Base-by-base conservation (phyloP, 192 early-diverging fungal species). In the Rhizophagus sp. region DNA sequence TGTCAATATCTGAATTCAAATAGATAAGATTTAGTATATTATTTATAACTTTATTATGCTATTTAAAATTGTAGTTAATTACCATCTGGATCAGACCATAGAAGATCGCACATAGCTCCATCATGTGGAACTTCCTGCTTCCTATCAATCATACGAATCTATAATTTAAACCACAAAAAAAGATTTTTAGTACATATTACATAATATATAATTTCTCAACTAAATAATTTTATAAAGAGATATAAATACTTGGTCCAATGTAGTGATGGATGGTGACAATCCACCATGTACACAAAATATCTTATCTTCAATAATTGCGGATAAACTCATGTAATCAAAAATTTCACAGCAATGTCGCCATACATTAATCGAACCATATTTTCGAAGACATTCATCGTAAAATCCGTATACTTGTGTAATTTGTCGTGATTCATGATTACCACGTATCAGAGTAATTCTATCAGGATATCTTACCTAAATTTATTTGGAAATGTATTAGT, bases 371-470 rank as follows among this genome's bases (percentile, higher is more conserved):
- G 96, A 96, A 30, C 96, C 98, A 87, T 95, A 98, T 85, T 98
- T 98, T 78, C 95, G 91, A 85, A 97, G 86, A 84, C 96, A 98
- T 81, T 98, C 96, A 83, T 99, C 97, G 83, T 99, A 98, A 82
- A 99, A 97, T 66, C 97, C 97, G 84, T 99, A 99, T 27, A 99
- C 97, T 86, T 98, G 97, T n/a, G 97, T 99, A 84, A 99, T 90
- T 82, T 99, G 97, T 74, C 96, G 89, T 84, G 96, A 97, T 84
- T 99, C 97, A 85, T 99, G 96, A 85, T 99, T 97, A 79, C 97
- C 97, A 41, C 97, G 94, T 50, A 99, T 85, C 84, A 99, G 86
- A 80, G 94, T 96, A 27, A 97, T 79, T 27, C 93, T 91, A 22
- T 89, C 87, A 6, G 95, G 95, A 82, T 97, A 95, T 93, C 95